A percentile compares a stretch with the other conserved stretches of the same genome.
Evolutionary conservation across 2,329 filamentous ascomycete genomes (phyloP).

Genomic region (Neoascochyta sp.): DNA sequence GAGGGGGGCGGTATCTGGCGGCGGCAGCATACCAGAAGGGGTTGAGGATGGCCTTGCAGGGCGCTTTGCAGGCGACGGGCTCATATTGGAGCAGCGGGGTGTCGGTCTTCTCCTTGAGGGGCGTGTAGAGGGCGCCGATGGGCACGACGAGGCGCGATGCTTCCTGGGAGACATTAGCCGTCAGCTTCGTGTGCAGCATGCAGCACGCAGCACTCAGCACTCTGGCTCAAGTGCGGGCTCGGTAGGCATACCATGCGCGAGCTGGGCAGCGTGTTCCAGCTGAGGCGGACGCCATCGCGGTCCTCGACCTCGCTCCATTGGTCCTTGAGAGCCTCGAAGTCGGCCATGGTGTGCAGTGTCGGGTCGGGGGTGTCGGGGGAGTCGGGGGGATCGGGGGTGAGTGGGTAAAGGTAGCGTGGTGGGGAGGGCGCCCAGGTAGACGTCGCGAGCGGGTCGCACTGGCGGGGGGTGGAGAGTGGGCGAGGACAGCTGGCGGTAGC

Average conservation of each 20-base stretch:
- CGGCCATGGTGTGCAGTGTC: constrained; percentile 57
- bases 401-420: constrained; percentile 19
- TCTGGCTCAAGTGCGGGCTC: constrained; percentile 5
- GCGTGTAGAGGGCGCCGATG: constrained; percentile 93
- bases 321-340: constrained; percentile 90
- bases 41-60: constrained; percentile 92
- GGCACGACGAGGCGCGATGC: constrained; percentile 91
- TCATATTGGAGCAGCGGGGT: constrained; percentile 90
- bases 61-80: constrained; percentile 92
- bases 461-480: constrained; percentile 24
- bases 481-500: no score
- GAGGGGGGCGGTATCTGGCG: background rate
- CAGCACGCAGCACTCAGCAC: no score
- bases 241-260: constrained; percentile 71
- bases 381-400: constrained; percentile 8
- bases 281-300: constrained; percentile 88
- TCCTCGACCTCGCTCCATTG: constrained; percentile 97
- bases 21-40: constrained; percentile 74
- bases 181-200: no score
- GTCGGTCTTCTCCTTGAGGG: constrained; percentile 89
- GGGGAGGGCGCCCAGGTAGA: constrained; percentile 33
- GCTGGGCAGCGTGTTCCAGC: constrained; percentile 98
- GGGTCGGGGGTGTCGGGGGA: constrained; percentile 11
- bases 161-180: no score
- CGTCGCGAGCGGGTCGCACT: no score